A percentile compares a stretch with the other conserved stretches of the same genome.
phyloP scores from a whole-genome alignment of 2,329 filamentous ascomycete species.

The Sclerotinia sclerotiorum region DNA sequence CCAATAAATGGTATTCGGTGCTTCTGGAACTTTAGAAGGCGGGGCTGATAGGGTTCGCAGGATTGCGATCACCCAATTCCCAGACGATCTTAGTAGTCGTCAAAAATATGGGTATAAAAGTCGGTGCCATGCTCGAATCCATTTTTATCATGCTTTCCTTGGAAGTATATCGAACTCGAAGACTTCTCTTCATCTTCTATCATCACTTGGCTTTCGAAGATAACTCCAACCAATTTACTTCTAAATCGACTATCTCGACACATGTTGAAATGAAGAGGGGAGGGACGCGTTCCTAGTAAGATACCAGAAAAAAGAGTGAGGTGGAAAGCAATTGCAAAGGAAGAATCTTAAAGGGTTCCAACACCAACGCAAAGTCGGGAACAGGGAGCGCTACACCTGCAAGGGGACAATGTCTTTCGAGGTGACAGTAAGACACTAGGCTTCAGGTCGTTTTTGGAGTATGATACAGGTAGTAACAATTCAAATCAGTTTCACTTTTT shows the following conservation, averaged over 20 bases:
- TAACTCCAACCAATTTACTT: not conserved
- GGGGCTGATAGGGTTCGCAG: not conserved
- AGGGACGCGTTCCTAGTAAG: not conserved
- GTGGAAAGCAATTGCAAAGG: not conserved
- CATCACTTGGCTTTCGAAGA: conserved; percentile 2
- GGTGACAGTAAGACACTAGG: not conserved
- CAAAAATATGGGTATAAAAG: not conserved
- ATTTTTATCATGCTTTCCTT: not conserved
- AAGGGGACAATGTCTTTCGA: not conserved
- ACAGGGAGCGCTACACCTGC: not conserved
- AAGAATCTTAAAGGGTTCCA: not conserved
- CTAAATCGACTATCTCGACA: too few species aligned
- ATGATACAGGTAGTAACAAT: not conserved
- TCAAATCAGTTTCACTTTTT: not conserved
- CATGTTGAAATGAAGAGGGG: not conserved
- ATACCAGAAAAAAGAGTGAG: not conserved
- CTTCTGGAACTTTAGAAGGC: conserved; percentile 12
- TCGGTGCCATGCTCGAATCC: not conserved
- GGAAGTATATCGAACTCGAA: not conserved
- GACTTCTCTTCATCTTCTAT: not conserved
- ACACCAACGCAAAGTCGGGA: not conserved
- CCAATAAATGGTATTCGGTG: not conserved
- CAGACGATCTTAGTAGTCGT: not conserved
- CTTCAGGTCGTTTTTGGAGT: not conserved
- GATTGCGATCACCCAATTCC: not conserved